These are phyloP conservation scores for Vaccinium myrtillus DNA, from an alignment of 148 eudicot genomes.

Conservation along the genomic window DNA sequence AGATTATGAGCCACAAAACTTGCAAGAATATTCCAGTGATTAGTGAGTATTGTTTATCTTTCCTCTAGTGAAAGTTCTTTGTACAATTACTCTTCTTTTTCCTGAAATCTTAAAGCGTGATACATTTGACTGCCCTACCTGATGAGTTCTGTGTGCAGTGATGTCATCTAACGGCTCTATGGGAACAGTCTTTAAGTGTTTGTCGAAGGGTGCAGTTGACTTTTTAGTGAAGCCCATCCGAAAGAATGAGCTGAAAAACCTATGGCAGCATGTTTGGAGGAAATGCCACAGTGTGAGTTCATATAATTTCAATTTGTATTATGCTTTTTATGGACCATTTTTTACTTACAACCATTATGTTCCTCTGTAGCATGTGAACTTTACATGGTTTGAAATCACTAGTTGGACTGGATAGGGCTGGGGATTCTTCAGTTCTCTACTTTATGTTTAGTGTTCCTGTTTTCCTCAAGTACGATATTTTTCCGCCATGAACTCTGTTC, in stretches of 20 bases:
- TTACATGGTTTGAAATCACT: background rate
- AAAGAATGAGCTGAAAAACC: constrained; percentile 72
- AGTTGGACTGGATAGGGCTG: background rate
- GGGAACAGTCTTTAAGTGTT: constrained; percentile 72
- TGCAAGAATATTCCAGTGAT: constrained; percentile 80
- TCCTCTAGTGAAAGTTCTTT: constrained; percentile 2
- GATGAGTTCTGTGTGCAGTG: constrained; percentile 60
- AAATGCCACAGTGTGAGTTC: constrained; percentile 69
- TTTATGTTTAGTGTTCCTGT: background rate
- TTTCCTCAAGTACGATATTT: background rate
- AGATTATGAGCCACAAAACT: constrained; percentile 72
- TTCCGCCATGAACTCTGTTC: background rate
- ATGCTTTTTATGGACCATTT: background rate
- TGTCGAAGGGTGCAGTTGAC: constrained; percentile 79
- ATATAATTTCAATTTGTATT: constrained; percentile 5
- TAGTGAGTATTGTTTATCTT: constrained; percentile 51
- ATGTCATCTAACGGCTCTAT: constrained; percentile 79
- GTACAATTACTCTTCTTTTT: background rate
- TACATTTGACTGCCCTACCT: constrained; percentile 36
- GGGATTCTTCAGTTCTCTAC: background rate
- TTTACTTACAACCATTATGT: background rate
- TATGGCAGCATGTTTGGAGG: constrained; percentile 94
- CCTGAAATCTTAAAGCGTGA: background rate
- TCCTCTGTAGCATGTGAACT: background rate
- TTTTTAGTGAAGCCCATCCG: constrained; percentile 80